These are phyloP conservation scores for Eremothecium cymbalariae DNA, from an alignment of 1,139 yeast species.

Conservation along the genomic window DNA sequence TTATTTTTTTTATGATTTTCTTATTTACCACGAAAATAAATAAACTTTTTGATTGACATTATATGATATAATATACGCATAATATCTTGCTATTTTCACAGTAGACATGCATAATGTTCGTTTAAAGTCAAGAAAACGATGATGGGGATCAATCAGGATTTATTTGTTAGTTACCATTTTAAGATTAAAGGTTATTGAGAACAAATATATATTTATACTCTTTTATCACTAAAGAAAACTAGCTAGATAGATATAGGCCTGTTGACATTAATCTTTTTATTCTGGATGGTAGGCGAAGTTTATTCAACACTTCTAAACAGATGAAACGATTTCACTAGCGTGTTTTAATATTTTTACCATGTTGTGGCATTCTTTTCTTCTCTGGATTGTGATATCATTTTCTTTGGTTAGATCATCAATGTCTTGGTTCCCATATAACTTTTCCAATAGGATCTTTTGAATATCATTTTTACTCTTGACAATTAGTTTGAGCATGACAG, in stretches of 20 bases:
- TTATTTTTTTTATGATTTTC: too few species aligned
- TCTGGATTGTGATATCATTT: constrained; percentile 84
- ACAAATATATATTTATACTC: neutral
- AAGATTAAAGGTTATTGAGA: constrained; percentile 1
- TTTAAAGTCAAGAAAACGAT: neutral
- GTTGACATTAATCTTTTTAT: too few species aligned
- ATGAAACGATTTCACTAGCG: constrained; percentile 87
- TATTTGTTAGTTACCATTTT: too few species aligned
- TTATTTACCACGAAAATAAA: too few species aligned
- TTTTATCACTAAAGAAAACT: neutral
- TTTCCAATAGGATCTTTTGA: constrained; percentile 82
- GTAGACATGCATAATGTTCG: too few species aligned
- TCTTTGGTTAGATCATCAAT: constrained; percentile 78
- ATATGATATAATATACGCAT: too few species aligned
- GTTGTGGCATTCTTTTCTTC: constrained; percentile 89
- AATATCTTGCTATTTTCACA: too few species aligned
- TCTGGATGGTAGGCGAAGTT: too few species aligned
- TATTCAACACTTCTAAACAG: too few species aligned
- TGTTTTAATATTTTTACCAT: constrained; percentile 88
- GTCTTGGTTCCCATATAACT: constrained; percentile 70
- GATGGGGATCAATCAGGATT: neutral
- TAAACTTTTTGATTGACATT: too few species aligned
- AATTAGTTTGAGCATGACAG: constrained; percentile 86
- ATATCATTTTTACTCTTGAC: constrained; percentile 76
- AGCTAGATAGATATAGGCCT: constrained; percentile 1